Evolutionary conservation across 2,329 filamentous ascomycete species (phyloP).

Genomic region (Aspergillus japonicus): DNA sequence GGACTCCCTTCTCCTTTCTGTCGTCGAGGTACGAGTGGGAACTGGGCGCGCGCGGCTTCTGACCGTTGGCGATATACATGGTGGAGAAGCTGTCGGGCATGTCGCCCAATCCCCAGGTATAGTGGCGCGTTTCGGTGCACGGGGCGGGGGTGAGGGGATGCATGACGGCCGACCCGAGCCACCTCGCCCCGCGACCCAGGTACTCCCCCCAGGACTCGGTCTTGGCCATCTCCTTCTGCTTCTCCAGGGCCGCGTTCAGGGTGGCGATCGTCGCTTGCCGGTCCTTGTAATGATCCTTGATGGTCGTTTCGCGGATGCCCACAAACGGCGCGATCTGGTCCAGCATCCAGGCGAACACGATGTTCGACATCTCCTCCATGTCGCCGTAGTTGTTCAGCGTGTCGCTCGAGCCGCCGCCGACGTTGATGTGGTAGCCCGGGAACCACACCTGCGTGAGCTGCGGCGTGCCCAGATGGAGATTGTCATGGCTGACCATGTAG

Average conservation of each 20-base stretch:
- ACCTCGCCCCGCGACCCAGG: neutral
- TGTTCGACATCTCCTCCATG: conserved; percentile 27
- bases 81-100: neutral
- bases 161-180: neutral
- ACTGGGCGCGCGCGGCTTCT: neutral
- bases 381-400: conserved; percentile 22
- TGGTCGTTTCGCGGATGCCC: neutral
- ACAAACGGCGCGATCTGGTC: conserved; percentile 20
- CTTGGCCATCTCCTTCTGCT: neutral
- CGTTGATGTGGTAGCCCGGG: conserved; percentile 53
- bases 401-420: conserved; percentile 49
- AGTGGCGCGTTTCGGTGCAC: neutral
- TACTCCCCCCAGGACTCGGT: neutral
- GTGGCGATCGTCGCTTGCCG: neutral
- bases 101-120: neutral
- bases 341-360: conserved; percentile 25
- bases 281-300: neutral
- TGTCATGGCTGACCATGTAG: neutral
- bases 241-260: neutral
- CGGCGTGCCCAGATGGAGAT: conserved; percentile 4
- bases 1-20: neutral
- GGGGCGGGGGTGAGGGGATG: neutral
- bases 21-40: neutral
- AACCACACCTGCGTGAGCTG: conserved; percentile 56
- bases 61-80: neutral